Evolutionary conservation across 441 rosid genomes (phyloP).

Genomic region (Pelargonium fulgidum): DNA sequence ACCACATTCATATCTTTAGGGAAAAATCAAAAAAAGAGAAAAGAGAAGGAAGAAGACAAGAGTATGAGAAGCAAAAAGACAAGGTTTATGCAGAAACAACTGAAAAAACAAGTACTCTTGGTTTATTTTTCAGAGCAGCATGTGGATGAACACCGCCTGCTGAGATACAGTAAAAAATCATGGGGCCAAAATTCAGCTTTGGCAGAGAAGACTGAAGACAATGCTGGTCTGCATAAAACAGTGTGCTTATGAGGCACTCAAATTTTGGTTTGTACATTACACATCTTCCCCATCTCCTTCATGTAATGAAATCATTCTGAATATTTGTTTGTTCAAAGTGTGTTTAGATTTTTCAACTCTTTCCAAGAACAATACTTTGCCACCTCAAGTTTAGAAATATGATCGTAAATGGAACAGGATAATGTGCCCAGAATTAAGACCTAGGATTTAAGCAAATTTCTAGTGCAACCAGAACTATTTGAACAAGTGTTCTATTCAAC

Average conservation of each 20-base stretch:
- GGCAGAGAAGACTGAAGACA: neutral
- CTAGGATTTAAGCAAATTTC: neutral
- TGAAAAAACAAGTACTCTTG: neutral
- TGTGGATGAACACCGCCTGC: neutral
- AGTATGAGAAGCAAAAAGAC: neutral
- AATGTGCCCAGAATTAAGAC: neutral
- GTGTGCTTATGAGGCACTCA: neutral
- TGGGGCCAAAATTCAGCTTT: neutral
- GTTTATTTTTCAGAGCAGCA: neutral
- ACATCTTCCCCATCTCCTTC: no score
- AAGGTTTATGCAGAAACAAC: neutral
- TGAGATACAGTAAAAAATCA: neutral
- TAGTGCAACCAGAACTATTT: neutral
- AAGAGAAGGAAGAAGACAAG: neutral
- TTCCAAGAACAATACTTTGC: no score
- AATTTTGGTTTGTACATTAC: neutral
- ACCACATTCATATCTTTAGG: constrained; percentile 1
- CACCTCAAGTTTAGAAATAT: no score
- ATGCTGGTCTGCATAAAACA: neutral
- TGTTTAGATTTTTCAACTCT: no score
- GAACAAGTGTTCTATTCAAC: neutral
- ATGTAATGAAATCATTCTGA: no score
- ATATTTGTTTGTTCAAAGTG: no score
- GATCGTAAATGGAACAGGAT: neutral
- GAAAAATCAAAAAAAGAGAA: neutral